These are phyloP conservation scores for Cyberlindnera euphorbiae DNA, from an alignment of 805 yeast species.

Conservation along the genomic window DNA sequence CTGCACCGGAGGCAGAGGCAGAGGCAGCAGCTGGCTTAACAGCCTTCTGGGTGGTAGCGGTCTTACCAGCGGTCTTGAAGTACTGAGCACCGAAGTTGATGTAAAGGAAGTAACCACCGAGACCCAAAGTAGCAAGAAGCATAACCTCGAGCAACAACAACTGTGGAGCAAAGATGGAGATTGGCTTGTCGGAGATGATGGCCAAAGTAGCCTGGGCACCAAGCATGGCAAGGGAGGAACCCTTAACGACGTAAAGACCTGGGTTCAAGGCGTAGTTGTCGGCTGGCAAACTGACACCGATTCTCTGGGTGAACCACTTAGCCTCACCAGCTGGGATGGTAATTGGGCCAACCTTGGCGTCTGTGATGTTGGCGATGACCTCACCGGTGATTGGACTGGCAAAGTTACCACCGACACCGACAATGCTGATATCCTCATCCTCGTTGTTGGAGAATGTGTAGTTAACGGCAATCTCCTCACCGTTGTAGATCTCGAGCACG, in stretches of 20 bases:
- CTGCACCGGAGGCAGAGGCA: conserved; percentile 24
- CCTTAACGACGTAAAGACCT: conserved; percentile 45
- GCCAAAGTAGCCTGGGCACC: conserved; percentile 56
- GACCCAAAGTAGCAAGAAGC: conserved; percentile 44
- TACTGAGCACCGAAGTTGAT: conserved; percentile 42
- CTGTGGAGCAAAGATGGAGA: conserved; percentile 71
- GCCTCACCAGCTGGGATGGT: conserved; percentile 45
- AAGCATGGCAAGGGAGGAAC: conserved; percentile 47
- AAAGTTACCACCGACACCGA: conserved; percentile 68
- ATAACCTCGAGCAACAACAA: conserved; percentile 58
- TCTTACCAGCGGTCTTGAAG: conserved; percentile 29
- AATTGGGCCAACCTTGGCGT: conserved; percentile 59
- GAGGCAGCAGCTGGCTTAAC: conserved; percentile 8
- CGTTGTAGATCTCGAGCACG: conserved; percentile 40
- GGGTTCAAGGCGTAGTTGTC: conserved; percentile 58
- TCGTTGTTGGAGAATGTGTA: conserved; percentile 54
- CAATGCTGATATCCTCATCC: conserved; percentile 43
- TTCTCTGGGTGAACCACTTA: conserved; percentile 48
- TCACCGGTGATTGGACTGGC: conserved; percentile 50
- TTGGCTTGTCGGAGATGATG: conserved; percentile 54
- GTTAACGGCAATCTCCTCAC: conserved; percentile 47
- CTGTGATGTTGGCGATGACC: conserved; percentile 56
- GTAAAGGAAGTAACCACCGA: conserved; percentile 44
- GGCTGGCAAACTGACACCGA: conserved; percentile 55
- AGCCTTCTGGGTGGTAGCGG: conserved; percentile 23